Conservation (phyloP, 1,284 basidiomycete genomes). For the Meira nashicola region DNA sequence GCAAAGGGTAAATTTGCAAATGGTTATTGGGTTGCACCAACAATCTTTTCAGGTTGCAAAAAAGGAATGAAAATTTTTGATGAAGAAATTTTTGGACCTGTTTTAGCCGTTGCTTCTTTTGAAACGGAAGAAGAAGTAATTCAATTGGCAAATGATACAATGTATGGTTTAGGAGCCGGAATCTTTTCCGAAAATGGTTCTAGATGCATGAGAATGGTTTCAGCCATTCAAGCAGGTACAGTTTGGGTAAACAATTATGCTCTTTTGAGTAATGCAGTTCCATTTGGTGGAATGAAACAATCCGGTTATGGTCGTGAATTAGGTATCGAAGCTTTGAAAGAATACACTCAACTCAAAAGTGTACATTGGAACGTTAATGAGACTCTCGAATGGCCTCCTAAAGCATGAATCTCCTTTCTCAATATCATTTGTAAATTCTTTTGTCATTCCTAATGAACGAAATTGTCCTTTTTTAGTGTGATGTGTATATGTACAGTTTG, state of each 20-base stretch:
- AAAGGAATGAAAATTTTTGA: conserved; percentile 32
- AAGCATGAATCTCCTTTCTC: conserved; percentile 6
- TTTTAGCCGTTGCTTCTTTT: conserved; percentile 33
- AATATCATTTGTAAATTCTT: background rate
- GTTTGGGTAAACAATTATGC: conserved; percentile 33
- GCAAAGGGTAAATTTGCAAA: conserved; percentile 7
- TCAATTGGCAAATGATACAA: conserved; percentile 25
- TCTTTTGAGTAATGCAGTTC: conserved; percentile 56
- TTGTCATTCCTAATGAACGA: background rate
- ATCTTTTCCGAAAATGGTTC: conserved; percentile 29
- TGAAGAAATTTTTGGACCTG: conserved; percentile 45
- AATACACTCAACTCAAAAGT: conserved; percentile 78
- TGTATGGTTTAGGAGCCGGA: conserved; percentile 31
- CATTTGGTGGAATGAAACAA: conserved; percentile 89
- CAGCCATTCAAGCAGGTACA: conserved; percentile 29
- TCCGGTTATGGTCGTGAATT: conserved; percentile 76
- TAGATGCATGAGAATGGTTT: conserved; percentile 22
- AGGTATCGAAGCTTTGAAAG: conserved; percentile 77
- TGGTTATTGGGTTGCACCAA: conserved; percentile 38
- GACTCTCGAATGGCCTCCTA: conserved; percentile 66
- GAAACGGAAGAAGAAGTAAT: conserved; percentile 33
- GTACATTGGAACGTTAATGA: conserved; percentile 82
- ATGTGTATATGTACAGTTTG: background rate
- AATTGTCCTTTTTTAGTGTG: background rate
- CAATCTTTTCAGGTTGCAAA: conserved; percentile 29